Evolutionary conservation across 2,329 filamentous ascomycete species (phyloP), one percentile per base, ranked within the genome.

Genomic region (Pseudocercospora vitis): DNA sequence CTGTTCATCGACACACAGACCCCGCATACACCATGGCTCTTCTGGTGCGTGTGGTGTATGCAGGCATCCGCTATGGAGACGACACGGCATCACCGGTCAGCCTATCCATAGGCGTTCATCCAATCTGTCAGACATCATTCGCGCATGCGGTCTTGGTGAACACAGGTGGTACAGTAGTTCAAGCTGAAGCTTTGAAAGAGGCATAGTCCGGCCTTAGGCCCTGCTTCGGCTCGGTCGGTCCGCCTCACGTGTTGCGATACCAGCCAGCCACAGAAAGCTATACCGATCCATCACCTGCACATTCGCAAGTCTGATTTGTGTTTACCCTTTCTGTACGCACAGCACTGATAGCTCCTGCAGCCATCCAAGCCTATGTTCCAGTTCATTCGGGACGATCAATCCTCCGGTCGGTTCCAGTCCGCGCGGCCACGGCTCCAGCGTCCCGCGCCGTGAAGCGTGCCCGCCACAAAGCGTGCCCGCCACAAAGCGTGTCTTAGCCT

Each of bases 21-120:
- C 42, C 42, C 42, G 24, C 42, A 14, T 19, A 31, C 42, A 31
- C 7, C 16, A 14, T 18, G 19, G 24, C 42, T 45, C 1, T 14
- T 45, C 23, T 19, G n/a, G 42, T 29, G 26, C 14, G 29, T 45
- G 42, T 19, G n/a, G 42, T 29, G 26, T 16, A 45, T 45, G 24
- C 42, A 31, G 24, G 12, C n/a, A 31, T 9, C 42, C 14, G n/a
- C 23, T 45, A 45, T 45, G 23, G 8, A 45, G 24, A 28, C 26
- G 14, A 24, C 42, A 31, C 42, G 42, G 42, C 42, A 24, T 45
- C 24, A 24, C 42, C 42, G 42, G 42, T 45, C 42, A 45, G 42
- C 23, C 12, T 24, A 45, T 35, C 19, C 37, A 42, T 3, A 31
- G n/a, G n/a, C n/a, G 8, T 8, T 7, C 11, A 12, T 45, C 42